Evolutionary conservation across 495 filamentous ascomycete species (phyloP), one percentile per base, ranked within the genome.

Genomic region (Aspergillus wentii): DNA sequence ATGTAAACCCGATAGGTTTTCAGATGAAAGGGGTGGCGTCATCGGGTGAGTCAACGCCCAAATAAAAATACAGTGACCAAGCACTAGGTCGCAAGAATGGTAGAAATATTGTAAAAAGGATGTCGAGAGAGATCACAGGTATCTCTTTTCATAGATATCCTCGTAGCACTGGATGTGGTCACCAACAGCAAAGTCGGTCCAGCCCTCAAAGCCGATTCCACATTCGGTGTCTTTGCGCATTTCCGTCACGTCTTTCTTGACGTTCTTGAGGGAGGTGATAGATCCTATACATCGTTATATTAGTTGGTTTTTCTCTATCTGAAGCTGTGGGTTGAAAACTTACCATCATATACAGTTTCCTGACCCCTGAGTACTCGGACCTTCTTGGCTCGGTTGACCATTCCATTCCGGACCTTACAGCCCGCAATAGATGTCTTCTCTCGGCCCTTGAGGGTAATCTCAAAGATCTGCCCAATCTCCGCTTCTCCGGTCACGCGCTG

Each of bases 191-290:
- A 97, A 86, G 14, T 75, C 82, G 13, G 79, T 67, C 83, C 86
- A 97, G 25, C 66, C 71, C 6, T 83, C 77, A 51, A 99, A 95
- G 25, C 74, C 78, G 42, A 99, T 83, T 34, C 94, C 94, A 51
- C 94, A 99, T 57, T 99, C 94, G 28, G 69, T 79, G 27, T 86
- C 89, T 70, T 94, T 97, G 50, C 79, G 82, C 79, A 91, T 89
- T 52, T 94, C 85, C 6, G 68, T 67, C 5, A 89, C 82, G 52
- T 95, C 86, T 48, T 94, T 92, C 74, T 97, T 94, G 56, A 85
- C 77, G 48, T 91, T 84, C 69, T 92, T 97, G 20, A 99, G 76
- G 2, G 84, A 86, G 14, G 76, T 68, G 10, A 97, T 71, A 7
- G 71, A 66, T 38, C 90, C 90, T 94, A 32, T 22, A 20, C n/a